Evolutionary conservation across 108 stramenopile genomes (phyloP), one percentile per base, ranked within the genome.

Genomic region (Stephanodiscus minutulus): DNA sequence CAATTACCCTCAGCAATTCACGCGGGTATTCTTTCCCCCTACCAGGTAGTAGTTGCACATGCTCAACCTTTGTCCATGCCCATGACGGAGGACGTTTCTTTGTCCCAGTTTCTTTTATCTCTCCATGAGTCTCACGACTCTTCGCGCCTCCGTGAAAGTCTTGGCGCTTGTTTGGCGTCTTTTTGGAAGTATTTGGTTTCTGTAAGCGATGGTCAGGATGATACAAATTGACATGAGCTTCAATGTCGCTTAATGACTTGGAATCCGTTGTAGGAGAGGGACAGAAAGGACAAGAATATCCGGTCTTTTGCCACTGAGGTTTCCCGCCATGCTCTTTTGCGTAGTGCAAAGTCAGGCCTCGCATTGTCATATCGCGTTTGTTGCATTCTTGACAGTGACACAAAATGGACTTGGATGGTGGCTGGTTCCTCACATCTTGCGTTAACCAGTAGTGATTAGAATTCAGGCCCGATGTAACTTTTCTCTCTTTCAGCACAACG

Each of bases 281-380:
- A 41, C 76, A 77, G 63, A 77, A 77, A 25, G 76, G 76, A 29
- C 76, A 77, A n/a, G 69, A 70, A 64, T 70, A 77, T 13, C 50
- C 56, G 8, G 70, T 46, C 55, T 60, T 70, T 35, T 49, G 44
- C 76, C 76, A 77, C 3, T 65, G 27, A 39, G 70, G 48, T 31
- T 77, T 77, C 1, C 76, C 76, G 17, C 61, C 37, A 53, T 77
- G 76, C 44, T 50, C 31, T 53, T 64, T 27, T 12, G 62, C 76
- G 29, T 65, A 64, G 56, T 77, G 76, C 29, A 69, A 68, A 35
- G 66, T 66, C 64, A 77, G 41, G 7, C 76, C 76, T 52, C 70
- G 76, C 9, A 69, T 61, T 28, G 76, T 65, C 22, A 77, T 52
- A 11, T 70, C 55, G 10, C 64, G 54, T 44, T 54, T 75, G 18